These are phyloP conservation scores for Daedaleopsis nitida DNA, from an alignment of 768 basidiomycete species.

Conservation along the genomic window DNA sequence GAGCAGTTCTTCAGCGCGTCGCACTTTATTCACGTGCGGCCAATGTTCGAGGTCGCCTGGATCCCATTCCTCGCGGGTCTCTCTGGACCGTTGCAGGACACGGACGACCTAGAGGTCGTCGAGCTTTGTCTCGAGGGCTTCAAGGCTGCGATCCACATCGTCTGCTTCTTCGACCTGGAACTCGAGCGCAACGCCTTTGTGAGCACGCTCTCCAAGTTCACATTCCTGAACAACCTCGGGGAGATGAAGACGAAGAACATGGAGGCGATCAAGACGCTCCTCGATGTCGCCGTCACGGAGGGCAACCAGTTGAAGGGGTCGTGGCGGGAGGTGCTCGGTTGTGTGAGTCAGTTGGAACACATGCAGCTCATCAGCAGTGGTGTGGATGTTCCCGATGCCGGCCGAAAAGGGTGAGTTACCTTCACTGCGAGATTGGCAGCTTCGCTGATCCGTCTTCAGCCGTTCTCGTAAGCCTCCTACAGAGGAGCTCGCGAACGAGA, in stretches of 20 bases:
- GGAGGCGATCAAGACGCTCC: conserved; percentile 94
- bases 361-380: conserved; percentile 98
- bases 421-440: background rate
- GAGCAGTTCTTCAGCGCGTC: conserved; percentile 98
- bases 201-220: conserved; percentile 94
- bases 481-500: conserved; percentile 95
- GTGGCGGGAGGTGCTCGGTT: conserved; percentile 95
- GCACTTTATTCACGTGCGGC: conserved; percentile 92
- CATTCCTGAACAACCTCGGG: conserved; percentile 94
- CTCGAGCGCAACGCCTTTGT: conserved; percentile 99
- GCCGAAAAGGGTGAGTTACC: conserved; percentile 73
- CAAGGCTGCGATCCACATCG: conserved; percentile 94
- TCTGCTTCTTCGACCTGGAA: conserved; percentile 96
- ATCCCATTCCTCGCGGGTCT: conserved; percentile 96
- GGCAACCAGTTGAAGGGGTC: conserved; percentile 94
- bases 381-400: conserved; percentile 75
- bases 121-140: conserved; percentile 94
- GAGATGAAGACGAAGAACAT: conserved; percentile 99
- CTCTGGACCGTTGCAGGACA: conserved; percentile 92
- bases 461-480: conserved; percentile 64
- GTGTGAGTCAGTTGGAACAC: conserved; percentile 97
- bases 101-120: conserved; percentile 91
- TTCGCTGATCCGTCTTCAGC: conserved; percentile 3
- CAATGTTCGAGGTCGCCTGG: conserved; percentile 99
- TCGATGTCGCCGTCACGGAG: conserved; percentile 95